Percentiles rank a stretch among this genome's conserved stretches.
These are phyloP conservation scores for Candida adriatica DNA, from an alignment of 805 yeast genomes.

Conservation along the genomic window DNA sequence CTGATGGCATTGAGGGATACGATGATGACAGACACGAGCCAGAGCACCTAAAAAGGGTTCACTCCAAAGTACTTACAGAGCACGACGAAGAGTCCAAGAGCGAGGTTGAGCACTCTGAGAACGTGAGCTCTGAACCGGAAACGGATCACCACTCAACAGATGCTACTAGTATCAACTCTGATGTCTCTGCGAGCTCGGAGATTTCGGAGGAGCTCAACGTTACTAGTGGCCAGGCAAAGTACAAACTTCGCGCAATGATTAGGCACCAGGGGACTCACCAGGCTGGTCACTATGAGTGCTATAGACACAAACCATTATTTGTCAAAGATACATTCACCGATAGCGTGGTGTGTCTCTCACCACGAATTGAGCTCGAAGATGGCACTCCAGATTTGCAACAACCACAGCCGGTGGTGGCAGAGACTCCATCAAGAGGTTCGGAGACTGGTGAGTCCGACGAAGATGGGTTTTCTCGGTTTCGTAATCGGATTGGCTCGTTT, in stretches of 20 bases:
- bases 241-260: slow-evolving; percentile 63
- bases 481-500: slow-evolving; percentile 18
- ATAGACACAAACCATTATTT: slow-evolving; percentile 63
- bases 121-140: slow-evolving; percentile 3
- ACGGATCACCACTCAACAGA: slow-evolving; percentile 9
- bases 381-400: neutral
- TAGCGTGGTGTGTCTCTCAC: slow-evolving; percentile 25
- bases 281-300: slow-evolving; percentile 88
- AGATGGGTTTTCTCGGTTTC: slow-evolving; percentile 19
- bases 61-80: slow-evolving; percentile 20
- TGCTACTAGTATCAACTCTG: slow-evolving; percentile 15
- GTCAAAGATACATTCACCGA: slow-evolving; percentile 24
- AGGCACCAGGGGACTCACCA: slow-evolving; percentile 86
- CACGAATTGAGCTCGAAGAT: slow-evolving; percentile 19
- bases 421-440: slow-evolving; percentile 13
- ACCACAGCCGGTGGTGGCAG: slow-evolving; percentile 1
- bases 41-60: slow-evolving; percentile 17
- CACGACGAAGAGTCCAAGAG: slow-evolving; percentile 17
- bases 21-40: slow-evolving; percentile 22
- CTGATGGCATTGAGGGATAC: slow-evolving; percentile 28
- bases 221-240: slow-evolving; percentile 33
- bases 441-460: slow-evolving; percentile 14
- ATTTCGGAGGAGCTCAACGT: slow-evolving; percentile 18
- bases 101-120: slow-evolving; percentile 14
- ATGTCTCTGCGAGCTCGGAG: slow-evolving; percentile 15